A percentile compares a stretch with the other conserved stretches of the same genome.
These are phyloP conservation scores for Vitellaria paradoxa DNA, from an alignment of 179 eudicot genomes.

Conservation along the genomic window DNA sequence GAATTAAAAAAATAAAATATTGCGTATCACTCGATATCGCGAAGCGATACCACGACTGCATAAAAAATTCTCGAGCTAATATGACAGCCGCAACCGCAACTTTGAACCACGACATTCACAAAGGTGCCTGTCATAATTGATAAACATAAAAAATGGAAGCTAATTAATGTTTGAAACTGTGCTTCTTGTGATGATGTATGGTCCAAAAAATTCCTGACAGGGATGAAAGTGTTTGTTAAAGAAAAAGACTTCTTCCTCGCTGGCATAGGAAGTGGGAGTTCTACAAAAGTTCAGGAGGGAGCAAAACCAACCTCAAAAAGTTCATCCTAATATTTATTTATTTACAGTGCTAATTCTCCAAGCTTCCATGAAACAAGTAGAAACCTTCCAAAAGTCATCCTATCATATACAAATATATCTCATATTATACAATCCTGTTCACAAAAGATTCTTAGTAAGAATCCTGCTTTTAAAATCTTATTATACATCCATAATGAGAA, in stretches of 20 bases:
- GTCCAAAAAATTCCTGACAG: background rate
- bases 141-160: background rate
- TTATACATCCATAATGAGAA: background rate
- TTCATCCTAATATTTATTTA: background rate
- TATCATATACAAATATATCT: background rate
- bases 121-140: background rate
- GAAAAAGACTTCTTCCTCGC: background rate
- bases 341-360: too few species aligned
- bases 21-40: too few species aligned
- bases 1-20: too few species aligned
- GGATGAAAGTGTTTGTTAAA: background rate
- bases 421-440: background rate
- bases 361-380: background rate
- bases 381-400: background rate
- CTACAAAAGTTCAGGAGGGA: background rate
- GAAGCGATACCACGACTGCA: too few species aligned
- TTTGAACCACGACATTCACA: too few species aligned
- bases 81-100: too few species aligned
- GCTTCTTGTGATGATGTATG: background rate
- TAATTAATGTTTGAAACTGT: background rate
- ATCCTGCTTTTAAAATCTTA: too few species aligned
- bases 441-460: background rate
- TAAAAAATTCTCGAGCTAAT: too few species aligned
- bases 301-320: background rate
- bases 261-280: background rate